Evolutionary conservation across 106 monocot genomes (phyloP).

Genomic region (Ottelia alismoides): DNA sequence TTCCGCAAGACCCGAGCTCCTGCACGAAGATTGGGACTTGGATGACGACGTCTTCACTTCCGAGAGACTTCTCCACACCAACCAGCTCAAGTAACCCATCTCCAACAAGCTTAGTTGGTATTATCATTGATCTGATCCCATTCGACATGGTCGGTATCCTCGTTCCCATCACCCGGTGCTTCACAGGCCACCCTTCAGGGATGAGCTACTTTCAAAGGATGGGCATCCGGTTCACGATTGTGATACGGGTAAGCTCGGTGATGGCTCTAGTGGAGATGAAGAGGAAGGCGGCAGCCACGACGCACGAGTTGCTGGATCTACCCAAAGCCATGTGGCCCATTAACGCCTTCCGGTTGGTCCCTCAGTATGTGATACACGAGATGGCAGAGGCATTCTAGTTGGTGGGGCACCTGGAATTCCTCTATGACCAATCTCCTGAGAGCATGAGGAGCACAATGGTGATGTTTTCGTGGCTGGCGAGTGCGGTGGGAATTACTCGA

Average conservation of each 20-base stretch:
- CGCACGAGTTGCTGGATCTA: conserved; percentile 20
- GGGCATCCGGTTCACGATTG: conserved; percentile 40
- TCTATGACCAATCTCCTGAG: conserved; percentile 69
- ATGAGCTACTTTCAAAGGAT: conserved; percentile 51
- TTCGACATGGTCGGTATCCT: no score
- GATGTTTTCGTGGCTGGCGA: conserved; percentile 48
- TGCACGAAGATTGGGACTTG: not conserved
- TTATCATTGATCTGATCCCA: no score
- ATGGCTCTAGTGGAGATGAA: conserved; percentile 34
- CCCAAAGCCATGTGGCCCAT: conserved; percentile 7
- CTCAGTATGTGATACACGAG: conserved; percentile 42
- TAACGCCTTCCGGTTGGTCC: conserved; percentile 41
- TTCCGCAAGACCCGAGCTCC: not conserved
- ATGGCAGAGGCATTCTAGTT: conserved; percentile 29
- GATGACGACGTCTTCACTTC: not conserved
- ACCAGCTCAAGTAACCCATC: not conserved
- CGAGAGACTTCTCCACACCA: not conserved
- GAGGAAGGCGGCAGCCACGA: conserved; percentile 17
- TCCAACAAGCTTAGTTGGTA: no score
- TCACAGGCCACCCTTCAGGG: conserved; percentile 30
- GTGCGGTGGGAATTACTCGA: conserved; percentile 31
- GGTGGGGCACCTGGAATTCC: conserved; percentile 57
- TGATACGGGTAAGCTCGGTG: conserved; percentile 20
- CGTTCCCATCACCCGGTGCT: conserved; percentile 34
- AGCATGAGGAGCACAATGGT: conserved; percentile 60